Conservation (phyloP, 805 yeast genomes). For the Wickerhamiella kazuoi region DNA sequence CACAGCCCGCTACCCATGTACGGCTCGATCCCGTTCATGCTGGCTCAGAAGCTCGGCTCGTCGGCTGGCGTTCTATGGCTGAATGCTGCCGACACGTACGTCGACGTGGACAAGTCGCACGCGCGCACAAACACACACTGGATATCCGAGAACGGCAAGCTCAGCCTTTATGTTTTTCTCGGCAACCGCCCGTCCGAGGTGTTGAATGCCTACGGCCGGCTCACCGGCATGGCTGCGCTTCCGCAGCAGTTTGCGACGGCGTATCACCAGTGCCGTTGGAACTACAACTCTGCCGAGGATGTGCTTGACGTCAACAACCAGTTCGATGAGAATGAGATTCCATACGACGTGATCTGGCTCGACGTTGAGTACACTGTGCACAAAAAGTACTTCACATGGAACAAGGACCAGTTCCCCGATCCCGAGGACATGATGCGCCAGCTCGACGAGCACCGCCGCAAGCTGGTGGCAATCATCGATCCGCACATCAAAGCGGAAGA, state of each 20-base stretch:
- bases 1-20: constrained; percentile 81
- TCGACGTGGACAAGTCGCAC: constrained; percentile 38
- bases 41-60: constrained; percentile 40
- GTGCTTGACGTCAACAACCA: constrained; percentile 50
- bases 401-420: constrained; percentile 50
- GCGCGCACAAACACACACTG: constrained; percentile 47
- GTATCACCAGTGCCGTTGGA: constrained; percentile 96
- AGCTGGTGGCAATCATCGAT: constrained; percentile 70
- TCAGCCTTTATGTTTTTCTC: constrained; percentile 56
- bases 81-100: constrained; percentile 81
- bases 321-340: constrained; percentile 60
- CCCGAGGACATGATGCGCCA: constrained; percentile 50
- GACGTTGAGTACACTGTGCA: constrained; percentile 82
- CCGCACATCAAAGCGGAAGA: constrained; percentile 59
- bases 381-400: constrained; percentile 88
- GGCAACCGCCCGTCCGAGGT: constrained; percentile 41
- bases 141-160: constrained; percentile 79
- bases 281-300: constrained; percentile 76
- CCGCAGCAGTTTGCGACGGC: constrained; percentile 73
- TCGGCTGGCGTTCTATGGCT: constrained; percentile 79
- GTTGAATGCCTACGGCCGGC: constrained; percentile 38
- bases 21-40: constrained; percentile 80
- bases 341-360: constrained; percentile 86
- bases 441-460: constrained; percentile 57
- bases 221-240: constrained; percentile 57